A percentile compares a stretch with the other conserved stretches of the same genome.
phyloP scores from a whole-genome alignment of 164 flowering plant genomes.

The Dillenia suffruticosa region DNA sequence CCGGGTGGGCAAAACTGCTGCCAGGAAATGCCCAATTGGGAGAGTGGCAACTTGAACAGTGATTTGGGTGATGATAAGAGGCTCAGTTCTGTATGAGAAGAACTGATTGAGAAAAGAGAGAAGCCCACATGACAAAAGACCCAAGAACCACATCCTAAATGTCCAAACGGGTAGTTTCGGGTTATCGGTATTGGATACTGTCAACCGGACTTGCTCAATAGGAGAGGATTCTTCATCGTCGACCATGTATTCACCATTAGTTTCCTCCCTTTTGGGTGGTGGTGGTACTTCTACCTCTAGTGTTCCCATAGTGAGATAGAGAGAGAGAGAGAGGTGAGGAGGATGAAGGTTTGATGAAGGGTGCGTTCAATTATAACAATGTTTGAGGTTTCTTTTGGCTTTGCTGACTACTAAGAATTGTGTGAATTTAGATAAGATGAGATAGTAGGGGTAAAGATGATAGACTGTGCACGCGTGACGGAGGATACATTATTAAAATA shows the following conservation, averaged over 20 bases:
- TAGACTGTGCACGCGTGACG: no score
- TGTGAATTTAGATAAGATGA: no score
- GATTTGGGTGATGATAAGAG: constrained; percentile 54
- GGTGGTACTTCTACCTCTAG: background rate
- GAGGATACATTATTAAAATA: no score
- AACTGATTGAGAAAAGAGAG: constrained; percentile 84
- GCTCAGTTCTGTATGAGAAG: constrained; percentile 75
- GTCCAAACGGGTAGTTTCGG: constrained; percentile 87
- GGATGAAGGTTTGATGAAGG: no score
- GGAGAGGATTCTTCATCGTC: constrained; percentile 74
- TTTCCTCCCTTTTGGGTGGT: no score
- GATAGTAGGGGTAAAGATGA: no score
- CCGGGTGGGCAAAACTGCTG: constrained; percentile 36
- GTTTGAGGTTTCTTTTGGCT: no score
- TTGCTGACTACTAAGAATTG: no score
- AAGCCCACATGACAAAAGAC: constrained; percentile 56
- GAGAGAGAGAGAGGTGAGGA: no score
- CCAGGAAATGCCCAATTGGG: constrained; percentile 66
- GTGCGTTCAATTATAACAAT: no score
- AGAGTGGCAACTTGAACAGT: constrained; percentile 63
- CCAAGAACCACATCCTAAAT: constrained; percentile 87
- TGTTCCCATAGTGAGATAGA: constrained; percentile 9
- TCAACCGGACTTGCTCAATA: constrained; percentile 72
- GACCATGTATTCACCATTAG: background rate
- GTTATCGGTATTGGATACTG: constrained; percentile 81